Conservation (phyloP, 768 basidiomycete species). For the Crassisporium funariophilum region DNA sequence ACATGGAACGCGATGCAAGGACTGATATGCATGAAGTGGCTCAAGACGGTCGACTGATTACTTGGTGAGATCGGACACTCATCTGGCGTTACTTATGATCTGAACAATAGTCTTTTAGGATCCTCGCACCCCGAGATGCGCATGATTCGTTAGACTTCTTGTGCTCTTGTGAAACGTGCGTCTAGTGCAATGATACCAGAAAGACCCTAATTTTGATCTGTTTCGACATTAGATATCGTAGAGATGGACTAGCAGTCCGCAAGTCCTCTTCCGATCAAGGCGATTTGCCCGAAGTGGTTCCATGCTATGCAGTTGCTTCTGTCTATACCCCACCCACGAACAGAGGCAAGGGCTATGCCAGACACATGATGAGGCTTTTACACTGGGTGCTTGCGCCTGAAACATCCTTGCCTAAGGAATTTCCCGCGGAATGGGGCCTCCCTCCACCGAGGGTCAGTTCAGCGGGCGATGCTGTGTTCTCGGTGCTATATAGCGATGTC, state of each 20-base stretch:
- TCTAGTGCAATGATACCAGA: constrained; percentile 1
- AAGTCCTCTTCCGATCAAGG: constrained; percentile 24
- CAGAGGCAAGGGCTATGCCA: constrained; percentile 57
- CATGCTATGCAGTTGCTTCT: constrained; percentile 55
- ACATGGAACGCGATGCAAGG: constrained; percentile 13
- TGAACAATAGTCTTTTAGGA: constrained; percentile 38
- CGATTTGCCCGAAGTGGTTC: constrained; percentile 29
- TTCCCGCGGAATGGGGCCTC: constrained; percentile 28
- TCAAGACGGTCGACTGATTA: constrained; percentile 44
- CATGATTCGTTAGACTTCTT: constrained; percentile 55
- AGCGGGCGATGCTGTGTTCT: constrained; percentile 22
- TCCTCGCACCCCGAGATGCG: constrained; percentile 54
- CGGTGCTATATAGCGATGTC: constrained; percentile 32
- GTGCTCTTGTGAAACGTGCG: constrained; percentile 66
- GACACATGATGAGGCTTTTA: constrained; percentile 65
- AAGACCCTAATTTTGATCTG: background rate
- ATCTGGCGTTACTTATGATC: background rate
- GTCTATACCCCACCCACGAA: constrained; percentile 56
- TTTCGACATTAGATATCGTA: constrained; percentile 5
- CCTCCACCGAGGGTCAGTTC: constrained; percentile 18
- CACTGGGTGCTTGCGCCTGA: constrained; percentile 42
- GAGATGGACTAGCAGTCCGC: constrained; percentile 32
- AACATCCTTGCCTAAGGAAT: constrained; percentile 15
- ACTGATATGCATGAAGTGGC: constrained; percentile 38
- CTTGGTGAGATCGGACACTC: constrained; percentile 41